Evolutionary conservation across 805 yeast species (phyloP), one percentile per base, ranked within the genome.

Genomic region (Saccharomycopsis sp.): DNA sequence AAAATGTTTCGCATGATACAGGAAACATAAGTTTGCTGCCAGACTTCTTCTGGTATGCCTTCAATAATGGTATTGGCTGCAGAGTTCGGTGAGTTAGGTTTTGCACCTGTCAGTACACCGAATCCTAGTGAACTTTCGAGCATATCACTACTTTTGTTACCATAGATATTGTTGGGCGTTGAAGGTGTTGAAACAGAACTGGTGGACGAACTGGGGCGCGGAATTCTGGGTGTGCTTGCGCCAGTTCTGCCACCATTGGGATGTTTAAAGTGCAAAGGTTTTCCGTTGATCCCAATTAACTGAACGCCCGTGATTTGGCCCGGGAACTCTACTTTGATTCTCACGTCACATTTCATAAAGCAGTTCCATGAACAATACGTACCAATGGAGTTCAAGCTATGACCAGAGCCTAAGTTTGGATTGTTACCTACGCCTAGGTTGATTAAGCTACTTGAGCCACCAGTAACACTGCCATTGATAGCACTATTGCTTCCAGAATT

Each of bases 281-380:
- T 43, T 13, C 50, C 48, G 27, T 41, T 41, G 16, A 41, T 38
- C 1, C 43, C 50, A 12, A 47, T 23, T 9, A 44, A 32, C 30
- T 41, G 50, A 12, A 47, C 41, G 5, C 27, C 27, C 7, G 48
- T 41, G 15, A 18, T 38, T 23, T 44, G 48, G 8, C 73, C 74
- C 0, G 82, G 80, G 46, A 75, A 70, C 34, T 67, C 65, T 15
- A 73, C 69, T 53, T 76, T 57, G 51, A 86, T 75, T 16, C 96
- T 67, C 30, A 88, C 62, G 57, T 89, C 98, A 4, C 80, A 70
- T 41, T 69, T 70, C 29, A 76, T 64, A 53, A 92, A 84, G 15
- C 80, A 68, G 58, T 92, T 88, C 62, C 77, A 85, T 12, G 77
- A 60, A 57, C 86, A 80, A 49, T 68, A 76, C 0, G 85, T 77